Evolutionary conservation across 768 basidiomycete species (phyloP).

Genomic region (Leccinum arenicola): DNA sequence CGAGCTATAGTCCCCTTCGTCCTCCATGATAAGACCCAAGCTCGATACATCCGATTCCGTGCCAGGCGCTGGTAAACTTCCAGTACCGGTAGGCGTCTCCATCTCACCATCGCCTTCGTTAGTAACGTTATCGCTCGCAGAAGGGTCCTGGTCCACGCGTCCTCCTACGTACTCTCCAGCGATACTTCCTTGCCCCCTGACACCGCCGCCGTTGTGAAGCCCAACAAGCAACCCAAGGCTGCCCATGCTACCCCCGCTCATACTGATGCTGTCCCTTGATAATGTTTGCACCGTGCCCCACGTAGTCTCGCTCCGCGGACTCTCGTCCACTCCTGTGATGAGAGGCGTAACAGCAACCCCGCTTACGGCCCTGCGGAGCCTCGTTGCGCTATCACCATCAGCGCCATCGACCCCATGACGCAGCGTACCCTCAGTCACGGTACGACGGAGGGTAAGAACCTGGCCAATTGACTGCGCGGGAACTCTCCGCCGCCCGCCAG

Average conservation of each 20-base stretch:
- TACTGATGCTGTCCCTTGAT: slow-evolving; percentile 14
- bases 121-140: slow-evolving; percentile 7
- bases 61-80: slow-evolving; percentile 16
- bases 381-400: not conserved
- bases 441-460: slow-evolving; percentile 19
- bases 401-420: slow-evolving; percentile 8
- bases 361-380: slow-evolving; percentile 7
- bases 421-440: slow-evolving; percentile 15
- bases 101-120: slow-evolving; percentile 17
- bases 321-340: slow-evolving; percentile 18
- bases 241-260: slow-evolving; percentile 21
- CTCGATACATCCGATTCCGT: slow-evolving; percentile 19
- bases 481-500: slow-evolving; percentile 19
- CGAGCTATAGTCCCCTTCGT: slow-evolving; percentile 23
- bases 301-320: slow-evolving; percentile 34
- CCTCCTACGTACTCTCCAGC: slow-evolving; percentile 20
- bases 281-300: slow-evolving; percentile 35
- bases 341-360: slow-evolving; percentile 14
- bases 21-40: slow-evolving; percentile 33
- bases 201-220: slow-evolving; percentile 31
- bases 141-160: slow-evolving; percentile 7
- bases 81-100: slow-evolving; percentile 20
- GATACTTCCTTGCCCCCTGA: slow-evolving; percentile 24
- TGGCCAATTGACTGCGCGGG: slow-evolving; percentile 16
- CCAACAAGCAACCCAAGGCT: slow-evolving; percentile 31